Evolutionary conservation across 1,284 basidiomycete species (phyloP).

Genomic region (Rhodotorula sp.): DNA sequence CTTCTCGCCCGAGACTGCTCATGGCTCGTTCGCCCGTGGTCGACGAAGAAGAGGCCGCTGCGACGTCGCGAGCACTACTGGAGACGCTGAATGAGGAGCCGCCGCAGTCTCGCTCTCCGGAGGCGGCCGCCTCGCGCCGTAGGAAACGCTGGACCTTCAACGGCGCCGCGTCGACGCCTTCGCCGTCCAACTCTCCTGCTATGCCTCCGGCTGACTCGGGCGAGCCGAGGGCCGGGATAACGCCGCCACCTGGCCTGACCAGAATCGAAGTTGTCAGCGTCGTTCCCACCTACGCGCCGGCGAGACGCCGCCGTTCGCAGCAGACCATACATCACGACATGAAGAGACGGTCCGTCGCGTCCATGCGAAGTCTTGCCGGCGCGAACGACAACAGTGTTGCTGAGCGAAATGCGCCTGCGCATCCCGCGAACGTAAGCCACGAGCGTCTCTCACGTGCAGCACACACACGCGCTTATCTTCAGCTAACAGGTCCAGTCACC

Average conservation of each 20-base stretch:
- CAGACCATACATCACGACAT: not conserved
- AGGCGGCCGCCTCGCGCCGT: not conserved
- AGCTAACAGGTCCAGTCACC: slow-evolving; percentile 18
- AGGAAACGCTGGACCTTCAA: slow-evolving; percentile 36
- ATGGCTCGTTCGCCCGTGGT: slow-evolving; percentile 4
- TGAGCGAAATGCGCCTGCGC: slow-evolving; percentile 8
- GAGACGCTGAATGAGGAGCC: slow-evolving; percentile 5
- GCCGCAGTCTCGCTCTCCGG: not conserved
- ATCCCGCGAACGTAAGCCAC: slow-evolving; percentile 11
- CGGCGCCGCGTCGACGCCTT: slow-evolving; percentile 1
- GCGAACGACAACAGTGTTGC: not conserved
- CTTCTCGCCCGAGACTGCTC: not conserved
- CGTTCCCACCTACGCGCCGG: no score
- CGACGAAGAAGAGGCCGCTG: not conserved
- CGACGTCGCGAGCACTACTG: not conserved
- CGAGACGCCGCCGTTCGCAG: no score
- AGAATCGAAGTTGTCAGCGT: no score
- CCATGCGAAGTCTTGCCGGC: not conserved
- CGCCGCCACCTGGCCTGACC: no score
- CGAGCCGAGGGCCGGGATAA: no score
- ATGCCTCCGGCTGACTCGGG: no score
- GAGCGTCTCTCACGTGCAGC: not conserved
- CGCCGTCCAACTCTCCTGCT: no score
- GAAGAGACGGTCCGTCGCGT: slow-evolving; percentile 5
- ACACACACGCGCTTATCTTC: not conserved